These are phyloP conservation scores for Pyricularia sp. DNA, from an alignment of 2,329 filamentous ascomycete genomes.

Conservation along the genomic window DNA sequence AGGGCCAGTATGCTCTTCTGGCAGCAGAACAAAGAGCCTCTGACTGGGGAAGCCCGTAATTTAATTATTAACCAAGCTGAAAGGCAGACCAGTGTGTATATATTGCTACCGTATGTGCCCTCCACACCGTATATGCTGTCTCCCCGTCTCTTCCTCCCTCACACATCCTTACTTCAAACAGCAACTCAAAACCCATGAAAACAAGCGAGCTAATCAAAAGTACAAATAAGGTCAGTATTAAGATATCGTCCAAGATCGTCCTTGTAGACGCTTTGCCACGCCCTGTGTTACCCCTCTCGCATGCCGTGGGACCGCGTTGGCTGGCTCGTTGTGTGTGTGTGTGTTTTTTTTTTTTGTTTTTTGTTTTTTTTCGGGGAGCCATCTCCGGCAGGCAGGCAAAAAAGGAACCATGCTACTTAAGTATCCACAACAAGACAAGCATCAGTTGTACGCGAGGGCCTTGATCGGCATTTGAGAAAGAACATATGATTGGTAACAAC, in stretches of 20 bases:
- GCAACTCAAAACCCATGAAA: not conserved
- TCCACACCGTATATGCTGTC: not conserved
- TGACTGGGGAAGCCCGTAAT: too few species aligned
- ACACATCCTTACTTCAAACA: not conserved
- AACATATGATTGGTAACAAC: too few species aligned
- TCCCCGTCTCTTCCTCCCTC: not conserved
- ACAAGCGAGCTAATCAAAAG: not conserved
- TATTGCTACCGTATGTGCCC: not conserved
- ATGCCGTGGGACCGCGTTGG: not conserved
- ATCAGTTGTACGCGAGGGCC: not conserved
- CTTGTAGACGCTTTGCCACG: too few species aligned
- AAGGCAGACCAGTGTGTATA: not conserved
- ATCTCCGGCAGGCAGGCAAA: too few species aligned
- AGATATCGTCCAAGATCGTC: too few species aligned
- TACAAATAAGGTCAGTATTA: not conserved
- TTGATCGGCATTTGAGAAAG: not conserved
- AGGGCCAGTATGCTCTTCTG: too few species aligned
- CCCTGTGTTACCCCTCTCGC: not conserved
- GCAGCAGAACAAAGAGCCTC: too few species aligned
- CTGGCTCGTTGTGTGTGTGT: too few species aligned
- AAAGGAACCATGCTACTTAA: not conserved
- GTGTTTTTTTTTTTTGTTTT: too few species aligned
- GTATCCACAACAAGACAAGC: not conserved
- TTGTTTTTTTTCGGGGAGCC: too few species aligned
- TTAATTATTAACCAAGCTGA: too few species aligned